Conservation (phyloP, 371 early-diverging fungal genomes). For the Nosema muscidifuracis region DNA sequence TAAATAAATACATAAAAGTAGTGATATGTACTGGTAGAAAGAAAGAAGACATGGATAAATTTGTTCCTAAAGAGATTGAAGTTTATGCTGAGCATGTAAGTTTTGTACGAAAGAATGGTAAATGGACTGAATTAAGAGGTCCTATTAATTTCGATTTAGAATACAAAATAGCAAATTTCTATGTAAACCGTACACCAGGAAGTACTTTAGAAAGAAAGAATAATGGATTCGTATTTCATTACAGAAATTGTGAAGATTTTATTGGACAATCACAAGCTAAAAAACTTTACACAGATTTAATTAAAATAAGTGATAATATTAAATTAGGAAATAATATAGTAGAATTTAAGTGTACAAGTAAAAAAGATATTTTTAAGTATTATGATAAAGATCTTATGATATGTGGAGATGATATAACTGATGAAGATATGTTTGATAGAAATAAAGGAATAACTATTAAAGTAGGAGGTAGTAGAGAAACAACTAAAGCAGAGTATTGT, state of each 20-base stretch:
- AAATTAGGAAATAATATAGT: slow-evolving; percentile 56
- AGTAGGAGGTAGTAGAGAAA: slow-evolving; percentile 23
- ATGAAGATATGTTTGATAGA: slow-evolving; percentile 61
- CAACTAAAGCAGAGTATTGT: slow-evolving; percentile 1
- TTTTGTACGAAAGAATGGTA: slow-evolving; percentile 42
- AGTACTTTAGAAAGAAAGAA: slow-evolving; percentile 59
- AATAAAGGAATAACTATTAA: slow-evolving; percentile 33
- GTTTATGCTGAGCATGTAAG: slow-evolving; percentile 63
- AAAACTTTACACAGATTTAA: slow-evolving; percentile 36
- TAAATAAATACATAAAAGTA: slow-evolving; percentile 42
- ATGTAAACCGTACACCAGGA: slow-evolving; percentile 57
- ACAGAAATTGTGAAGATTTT: slow-evolving; percentile 27
- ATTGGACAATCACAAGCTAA: slow-evolving; percentile 28
- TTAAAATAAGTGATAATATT: slow-evolving; percentile 24
- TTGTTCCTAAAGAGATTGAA: slow-evolving; percentile 55
- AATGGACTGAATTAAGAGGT: slow-evolving; percentile 34
- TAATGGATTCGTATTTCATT: slow-evolving; percentile 61
- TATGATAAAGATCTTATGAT: slow-evolving; percentile 42
- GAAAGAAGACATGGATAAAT: slow-evolving; percentile 51
- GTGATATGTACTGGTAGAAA: slow-evolving; percentile 60
- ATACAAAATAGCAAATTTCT: slow-evolving; percentile 41
- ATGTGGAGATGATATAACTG: slow-evolving; percentile 62
- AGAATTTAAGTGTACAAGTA: slow-evolving; percentile 53
- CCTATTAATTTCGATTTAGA: slow-evolving; percentile 10
- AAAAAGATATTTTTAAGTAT: slow-evolving; percentile 46